Evolutionary conservation across 768 basidiomycete genomes (phyloP).

Genomic region (Boletus eberwhitei): DNA sequence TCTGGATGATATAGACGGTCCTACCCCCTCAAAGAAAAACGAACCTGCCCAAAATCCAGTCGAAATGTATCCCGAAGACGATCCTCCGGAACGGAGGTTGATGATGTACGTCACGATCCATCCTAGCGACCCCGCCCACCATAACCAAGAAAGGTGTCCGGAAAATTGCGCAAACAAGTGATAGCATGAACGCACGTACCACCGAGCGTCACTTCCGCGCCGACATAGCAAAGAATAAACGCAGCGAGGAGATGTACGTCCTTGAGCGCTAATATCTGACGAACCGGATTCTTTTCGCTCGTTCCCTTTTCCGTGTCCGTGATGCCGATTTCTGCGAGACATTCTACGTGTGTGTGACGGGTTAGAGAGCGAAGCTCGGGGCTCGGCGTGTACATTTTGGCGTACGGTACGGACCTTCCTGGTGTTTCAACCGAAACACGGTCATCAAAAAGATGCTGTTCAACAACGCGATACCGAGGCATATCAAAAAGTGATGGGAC

Average conservation of each 20-base stretch:
- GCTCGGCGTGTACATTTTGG: not conserved
- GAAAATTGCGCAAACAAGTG: no score
- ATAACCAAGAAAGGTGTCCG: not conserved
- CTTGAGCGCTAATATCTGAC: not conserved
- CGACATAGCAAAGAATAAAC: not conserved
- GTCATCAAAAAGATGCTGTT: not conserved
- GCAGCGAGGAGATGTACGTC: slow-evolving; percentile 1
- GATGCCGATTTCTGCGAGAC: slow-evolving; percentile 2
- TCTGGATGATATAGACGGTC: no score
- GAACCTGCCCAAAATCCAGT: slow-evolving; percentile 51
- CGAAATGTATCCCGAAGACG: slow-evolving; percentile 42
- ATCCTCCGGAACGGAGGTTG: not conserved
- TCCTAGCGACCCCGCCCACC: not conserved
- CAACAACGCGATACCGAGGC: not conserved
- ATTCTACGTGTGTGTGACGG: not conserved
- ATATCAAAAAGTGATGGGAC: slow-evolving; percentile 1
- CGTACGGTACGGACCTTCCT: not conserved
- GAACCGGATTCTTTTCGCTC: not conserved
- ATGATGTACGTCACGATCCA: slow-evolving; percentile 6
- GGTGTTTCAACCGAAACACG: slow-evolving; percentile 2
- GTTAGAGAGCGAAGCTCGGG: no score
- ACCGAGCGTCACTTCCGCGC: not conserved
- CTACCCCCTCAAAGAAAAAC: not conserved
- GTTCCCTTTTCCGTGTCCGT: not conserved
- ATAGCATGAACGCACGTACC: not conserved